These are phyloP conservation scores for Suillus plorans DNA, from an alignment of 768 basidiomycete genomes.

Conservation along the genomic window DNA sequence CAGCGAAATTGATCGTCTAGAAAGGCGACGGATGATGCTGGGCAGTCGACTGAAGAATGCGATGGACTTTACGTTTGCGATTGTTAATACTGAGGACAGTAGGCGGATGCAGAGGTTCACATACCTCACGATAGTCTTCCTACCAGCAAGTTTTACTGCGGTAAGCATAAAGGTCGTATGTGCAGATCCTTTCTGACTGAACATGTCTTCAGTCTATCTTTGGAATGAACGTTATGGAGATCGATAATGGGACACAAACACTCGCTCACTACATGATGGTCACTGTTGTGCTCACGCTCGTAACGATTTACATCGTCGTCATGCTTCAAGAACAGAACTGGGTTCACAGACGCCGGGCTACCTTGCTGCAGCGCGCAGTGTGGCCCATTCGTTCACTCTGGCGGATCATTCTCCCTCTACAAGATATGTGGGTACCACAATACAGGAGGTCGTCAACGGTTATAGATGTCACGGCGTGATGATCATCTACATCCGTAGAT, in stretches of 20 bases:
- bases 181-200: too few species aligned
- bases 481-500: too few species aligned
- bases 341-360: too few species aligned
- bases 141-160: slow-evolving; percentile 42
- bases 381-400: too few species aligned
- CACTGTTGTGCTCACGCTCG: background rate
- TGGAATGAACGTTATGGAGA: too few species aligned
- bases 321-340: background rate
- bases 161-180: background rate
- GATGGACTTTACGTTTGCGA: slow-evolving; percentile 38
- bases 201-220: too few species aligned
- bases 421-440: too few species aligned
- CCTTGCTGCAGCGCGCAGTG: too few species aligned
- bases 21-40: slow-evolving; percentile 12
- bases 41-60: slow-evolving; percentile 17
- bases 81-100: slow-evolving; percentile 50
- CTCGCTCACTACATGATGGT: background rate
- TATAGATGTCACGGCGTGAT: too few species aligned
- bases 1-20: slow-evolving; percentile 39
- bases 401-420: too few species aligned
- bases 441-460: too few species aligned
- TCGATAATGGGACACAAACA: too few species aligned
- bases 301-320: background rate
- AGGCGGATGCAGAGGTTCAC: slow-evolving; percentile 41
- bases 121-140: slow-evolving; percentile 53